These are phyloP conservation scores for Leccinum cinnamomeum DNA, from an alignment of 1,284 basidiomycete species.

Conservation along the genomic window DNA sequence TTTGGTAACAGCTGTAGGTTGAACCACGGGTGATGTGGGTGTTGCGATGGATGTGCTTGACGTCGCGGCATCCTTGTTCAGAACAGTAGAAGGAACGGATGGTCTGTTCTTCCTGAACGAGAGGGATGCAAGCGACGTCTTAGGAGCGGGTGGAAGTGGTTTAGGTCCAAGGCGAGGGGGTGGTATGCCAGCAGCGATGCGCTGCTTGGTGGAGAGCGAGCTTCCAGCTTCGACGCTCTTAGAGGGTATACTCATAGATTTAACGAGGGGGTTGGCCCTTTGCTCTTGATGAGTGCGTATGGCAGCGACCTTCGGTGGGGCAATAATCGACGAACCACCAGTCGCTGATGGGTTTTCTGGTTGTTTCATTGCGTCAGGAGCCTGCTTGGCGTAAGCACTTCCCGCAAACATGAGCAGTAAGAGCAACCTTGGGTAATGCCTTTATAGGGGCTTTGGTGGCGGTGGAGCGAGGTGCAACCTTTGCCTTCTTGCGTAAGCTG, in stretches of 20 bases:
- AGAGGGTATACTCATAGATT: slow-evolving; percentile 27
- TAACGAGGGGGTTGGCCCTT: slow-evolving; percentile 29
- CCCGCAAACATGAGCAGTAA: background rate
- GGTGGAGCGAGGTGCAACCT: slow-evolving; percentile 6
- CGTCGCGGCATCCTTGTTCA: slow-evolving; percentile 13
- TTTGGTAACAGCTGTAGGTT: background rate
- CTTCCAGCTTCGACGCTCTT: slow-evolving; percentile 31
- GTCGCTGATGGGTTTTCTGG: slow-evolving; percentile 1
- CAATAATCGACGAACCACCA: slow-evolving; percentile 5
- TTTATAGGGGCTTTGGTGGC: slow-evolving; percentile 1
- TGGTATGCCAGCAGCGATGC: slow-evolving; percentile 41
- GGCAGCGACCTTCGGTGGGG: slow-evolving; percentile 19
- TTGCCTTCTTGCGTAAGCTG: slow-evolving; percentile 5
- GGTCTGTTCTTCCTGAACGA: slow-evolving; percentile 46
- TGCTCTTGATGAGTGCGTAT: slow-evolving; percentile 36
- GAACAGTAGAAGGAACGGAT: slow-evolving; percentile 4
- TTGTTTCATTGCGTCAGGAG: slow-evolving; percentile 4
- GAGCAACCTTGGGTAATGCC: slow-evolving; percentile 17
- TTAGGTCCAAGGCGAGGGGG: slow-evolving; percentile 33
- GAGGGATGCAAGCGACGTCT: slow-evolving; percentile 32
- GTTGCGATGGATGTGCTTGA: slow-evolving; percentile 1
- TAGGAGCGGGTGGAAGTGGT: slow-evolving; percentile 27
- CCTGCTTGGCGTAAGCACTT: slow-evolving; percentile 12
- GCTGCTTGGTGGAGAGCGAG: slow-evolving; percentile 50
- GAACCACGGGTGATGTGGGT: slow-evolving; percentile 19